A percentile compares a stretch with the other conserved stretches of the same genome.
These are phyloP conservation scores for Boletus vinaceobasis DNA, from an alignment of 768 basidiomycete genomes.

Conservation along the genomic window DNA sequence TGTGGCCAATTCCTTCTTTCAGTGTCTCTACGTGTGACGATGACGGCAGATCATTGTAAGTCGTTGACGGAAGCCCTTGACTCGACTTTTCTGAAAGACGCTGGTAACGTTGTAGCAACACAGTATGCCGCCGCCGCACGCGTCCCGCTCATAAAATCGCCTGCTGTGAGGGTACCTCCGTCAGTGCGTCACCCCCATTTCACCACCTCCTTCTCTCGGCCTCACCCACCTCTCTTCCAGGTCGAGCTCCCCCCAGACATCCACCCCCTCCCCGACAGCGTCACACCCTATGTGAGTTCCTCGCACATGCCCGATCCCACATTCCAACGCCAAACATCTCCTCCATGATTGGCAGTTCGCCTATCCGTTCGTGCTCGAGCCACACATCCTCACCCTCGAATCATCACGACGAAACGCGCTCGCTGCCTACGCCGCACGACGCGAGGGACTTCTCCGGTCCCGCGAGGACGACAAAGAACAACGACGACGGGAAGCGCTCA, in stretches of 20 bases:
- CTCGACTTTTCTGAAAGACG: not conserved
- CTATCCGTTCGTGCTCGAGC: constrained; percentile 92
- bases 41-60: constrained; percentile 23
- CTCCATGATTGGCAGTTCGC: constrained; percentile 66
- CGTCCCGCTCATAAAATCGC: constrained; percentile 90
- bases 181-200: constrained; percentile 46
- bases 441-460: constrained; percentile 65
- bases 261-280: constrained; percentile 89
- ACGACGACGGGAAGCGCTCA: constrained; percentile 59
- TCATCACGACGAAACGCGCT: constrained; percentile 67
- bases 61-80: not conserved
- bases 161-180: constrained; percentile 80
- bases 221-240: constrained; percentile 39
- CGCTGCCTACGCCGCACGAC: constrained; percentile 59
- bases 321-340: not conserved
- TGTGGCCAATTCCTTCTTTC: not conserved
- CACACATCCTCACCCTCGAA: constrained; percentile 75
- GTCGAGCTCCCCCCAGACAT: constrained; percentile 87
- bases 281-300: constrained; percentile 75
- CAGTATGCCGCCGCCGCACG: constrained; percentile 67
- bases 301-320: not conserved
- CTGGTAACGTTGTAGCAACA: constrained; percentile 3
- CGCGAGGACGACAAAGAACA: constrained; percentile 78
- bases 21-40: not conserved
- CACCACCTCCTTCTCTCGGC: not conserved